Conservation (phyloP, 495 filamentous ascomycete species). For the Hyaloscypha finlandica region DNA sequence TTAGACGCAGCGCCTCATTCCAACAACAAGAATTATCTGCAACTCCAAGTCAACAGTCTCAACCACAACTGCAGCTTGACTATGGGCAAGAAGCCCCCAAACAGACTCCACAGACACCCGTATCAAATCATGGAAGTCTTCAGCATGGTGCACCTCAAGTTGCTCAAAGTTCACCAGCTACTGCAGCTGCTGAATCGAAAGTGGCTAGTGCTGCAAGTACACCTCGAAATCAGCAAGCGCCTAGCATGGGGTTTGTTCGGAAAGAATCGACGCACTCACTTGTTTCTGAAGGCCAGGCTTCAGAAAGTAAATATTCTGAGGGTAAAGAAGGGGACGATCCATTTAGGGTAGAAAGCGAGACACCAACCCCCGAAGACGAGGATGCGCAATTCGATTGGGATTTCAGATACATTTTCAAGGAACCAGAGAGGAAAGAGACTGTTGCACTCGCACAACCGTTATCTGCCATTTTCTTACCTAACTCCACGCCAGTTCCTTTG, state of each 20-base stretch:
- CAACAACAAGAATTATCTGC: slow-evolving; percentile 9
- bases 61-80: slow-evolving; percentile 13
- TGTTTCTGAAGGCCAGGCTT: neutral
- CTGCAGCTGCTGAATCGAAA: neutral
- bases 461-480: slow-evolving; percentile 32
- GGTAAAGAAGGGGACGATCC: slow-evolving; percentile 3
- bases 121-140: neutral
- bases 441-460: slow-evolving; percentile 42
- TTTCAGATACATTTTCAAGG: slow-evolving; percentile 41
- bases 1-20: slow-evolving; percentile 10
- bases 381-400: slow-evolving; percentile 43
- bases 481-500: slow-evolving; percentile 32
- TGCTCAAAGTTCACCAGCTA: slow-evolving; percentile 1
- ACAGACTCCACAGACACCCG: slow-evolving; percentile 18
- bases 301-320: neutral
- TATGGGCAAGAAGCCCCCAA: slow-evolving; percentile 16
- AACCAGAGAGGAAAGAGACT: slow-evolving; percentile 22
- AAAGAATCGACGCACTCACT: neutral
- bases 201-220: slow-evolving; percentile 1
- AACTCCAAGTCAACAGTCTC: slow-evolving; percentile 21
- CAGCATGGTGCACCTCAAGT: neutral
- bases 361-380: slow-evolving; percentile 12
- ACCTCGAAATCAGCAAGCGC: neutral
- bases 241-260: neutral
- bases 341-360: slow-evolving; percentile 7